These are phyloP conservation scores for Samsoniella hepiali DNA, from an alignment of 2,329 filamentous ascomycete species.

Conservation along the genomic window DNA sequence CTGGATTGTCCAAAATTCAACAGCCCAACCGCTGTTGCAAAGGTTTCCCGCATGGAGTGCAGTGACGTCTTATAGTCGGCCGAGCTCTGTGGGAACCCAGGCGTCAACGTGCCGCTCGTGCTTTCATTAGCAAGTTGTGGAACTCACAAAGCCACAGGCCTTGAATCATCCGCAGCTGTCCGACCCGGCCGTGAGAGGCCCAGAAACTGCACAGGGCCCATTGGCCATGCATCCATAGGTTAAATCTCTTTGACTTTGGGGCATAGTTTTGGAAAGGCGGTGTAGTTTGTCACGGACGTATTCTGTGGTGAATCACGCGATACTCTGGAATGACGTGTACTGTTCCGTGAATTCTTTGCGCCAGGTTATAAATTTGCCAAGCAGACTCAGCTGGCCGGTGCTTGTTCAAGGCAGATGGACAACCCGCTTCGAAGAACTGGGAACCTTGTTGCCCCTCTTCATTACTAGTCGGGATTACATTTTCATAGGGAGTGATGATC, in stretches of 20 bases:
- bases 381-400: not conserved
- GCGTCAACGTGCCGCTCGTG: not conserved
- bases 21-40: not conserved
- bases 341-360: not conserved
- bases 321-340: not conserved
- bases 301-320: not conserved
- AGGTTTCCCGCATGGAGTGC: not conserved
- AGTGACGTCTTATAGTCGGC: not conserved
- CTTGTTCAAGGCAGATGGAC: not conserved
- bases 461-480: no score
- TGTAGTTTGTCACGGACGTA: not conserved
- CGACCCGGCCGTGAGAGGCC: not conserved
- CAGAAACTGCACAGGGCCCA: not conserved
- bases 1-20: slow-evolving; percentile 5
- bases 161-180: slow-evolving; percentile 5
- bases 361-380: not conserved
- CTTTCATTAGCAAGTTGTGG: not conserved
- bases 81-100: not conserved
- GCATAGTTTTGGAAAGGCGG: not conserved
- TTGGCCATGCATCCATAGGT: no score
- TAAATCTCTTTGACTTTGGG: not conserved
- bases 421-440: no score
- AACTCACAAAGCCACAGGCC: slow-evolving; percentile 3
- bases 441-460: no score
- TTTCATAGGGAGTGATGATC: no score